These are phyloP conservation scores for Ceratonia siliqua DNA, from an alignment of 306 rosid genomes.

Conservation along the genomic window DNA sequence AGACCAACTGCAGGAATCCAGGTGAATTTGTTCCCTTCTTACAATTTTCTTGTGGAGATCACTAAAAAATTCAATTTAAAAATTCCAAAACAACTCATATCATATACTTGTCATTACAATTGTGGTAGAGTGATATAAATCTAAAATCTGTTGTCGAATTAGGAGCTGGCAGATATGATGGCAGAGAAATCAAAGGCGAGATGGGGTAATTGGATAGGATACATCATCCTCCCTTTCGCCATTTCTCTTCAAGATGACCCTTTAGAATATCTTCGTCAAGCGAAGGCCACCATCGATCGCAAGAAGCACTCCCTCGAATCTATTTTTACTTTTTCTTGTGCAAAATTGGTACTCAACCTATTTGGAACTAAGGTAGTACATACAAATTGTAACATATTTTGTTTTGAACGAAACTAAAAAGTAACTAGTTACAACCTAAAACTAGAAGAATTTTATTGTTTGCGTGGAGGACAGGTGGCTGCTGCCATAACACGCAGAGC, in stretches of 20 bases:
- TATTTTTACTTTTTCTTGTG: slow-evolving; percentile 31
- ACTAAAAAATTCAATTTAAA: too few species aligned
- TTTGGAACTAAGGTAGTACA: slow-evolving; percentile 70
- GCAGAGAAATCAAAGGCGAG: slow-evolving; percentile 53
- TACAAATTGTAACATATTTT: too few species aligned
- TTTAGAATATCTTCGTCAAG: slow-evolving; percentile 53
- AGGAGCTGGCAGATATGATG: slow-evolving; percentile 73
- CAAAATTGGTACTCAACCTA: slow-evolving; percentile 30
- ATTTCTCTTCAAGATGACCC: slow-evolving; percentile 56
- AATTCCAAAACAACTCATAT: too few species aligned
- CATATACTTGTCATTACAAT: too few species aligned
- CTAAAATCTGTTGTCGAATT: too few species aligned
- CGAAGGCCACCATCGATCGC: slow-evolving; percentile 54
- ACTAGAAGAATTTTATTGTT: too few species aligned
- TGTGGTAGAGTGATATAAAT: too few species aligned
- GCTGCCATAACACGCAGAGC: slow-evolving; percentile 46
- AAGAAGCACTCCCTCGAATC: slow-evolving; percentile 71
- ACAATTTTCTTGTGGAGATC: too few species aligned
- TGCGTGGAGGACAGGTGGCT: slow-evolving; percentile 35
- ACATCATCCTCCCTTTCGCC: slow-evolving; percentile 46
- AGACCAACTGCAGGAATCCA: slow-evolving; percentile 63
- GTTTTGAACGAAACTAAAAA: too few species aligned
- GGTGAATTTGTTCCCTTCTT: slow-evolving; percentile 37
- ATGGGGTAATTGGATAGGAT: slow-evolving; percentile 73
- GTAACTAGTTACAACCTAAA: too few species aligned